phyloP scores from a whole-genome alignment of 441 rosid species.

The Corymbia citriodora region DNA sequence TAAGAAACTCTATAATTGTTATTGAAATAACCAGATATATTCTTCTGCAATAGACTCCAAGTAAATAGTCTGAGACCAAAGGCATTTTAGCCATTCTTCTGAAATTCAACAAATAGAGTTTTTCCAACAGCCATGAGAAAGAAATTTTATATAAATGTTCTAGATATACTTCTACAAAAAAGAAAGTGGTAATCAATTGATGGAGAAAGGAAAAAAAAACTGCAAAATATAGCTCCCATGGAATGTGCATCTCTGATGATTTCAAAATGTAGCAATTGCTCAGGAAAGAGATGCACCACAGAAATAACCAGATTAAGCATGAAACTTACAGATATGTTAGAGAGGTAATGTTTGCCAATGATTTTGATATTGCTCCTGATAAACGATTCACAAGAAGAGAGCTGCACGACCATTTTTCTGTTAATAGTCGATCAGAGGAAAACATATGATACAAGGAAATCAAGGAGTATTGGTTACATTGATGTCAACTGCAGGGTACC shows the following conservation, averaged over 20 bases:
- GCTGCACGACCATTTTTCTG: slow-evolving; percentile 22
- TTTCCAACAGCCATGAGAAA: background rate
- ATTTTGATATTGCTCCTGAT: slow-evolving; percentile 51
- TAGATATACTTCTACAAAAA: background rate
- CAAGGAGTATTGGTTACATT: slow-evolving; percentile 25
- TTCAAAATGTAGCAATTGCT: background rate
- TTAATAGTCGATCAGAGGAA: background rate
- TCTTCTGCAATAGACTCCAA: background rate
- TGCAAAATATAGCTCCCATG: background rate
- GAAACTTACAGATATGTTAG: slow-evolving; percentile 47
- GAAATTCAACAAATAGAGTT: background rate
- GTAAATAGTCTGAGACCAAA: background rate
- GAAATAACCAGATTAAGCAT: background rate
- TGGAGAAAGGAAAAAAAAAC: background rate
- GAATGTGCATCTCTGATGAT: background rate
- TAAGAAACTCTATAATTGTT: slow-evolving; percentile 2
- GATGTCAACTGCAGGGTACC: slow-evolving; percentile 31
- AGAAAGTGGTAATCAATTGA: background rate
- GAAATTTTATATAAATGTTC: background rate
- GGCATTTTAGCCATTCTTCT: background rate
- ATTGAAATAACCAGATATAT: background rate
- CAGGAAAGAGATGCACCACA: background rate
- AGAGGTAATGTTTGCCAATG: slow-evolving; percentile 38
- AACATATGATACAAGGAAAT: background rate
- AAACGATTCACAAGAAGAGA: slow-evolving; percentile 52